Base-by-base conservation (phyloP, 352 stramenopile genomes). In the Phytophthora sojae region DNA sequence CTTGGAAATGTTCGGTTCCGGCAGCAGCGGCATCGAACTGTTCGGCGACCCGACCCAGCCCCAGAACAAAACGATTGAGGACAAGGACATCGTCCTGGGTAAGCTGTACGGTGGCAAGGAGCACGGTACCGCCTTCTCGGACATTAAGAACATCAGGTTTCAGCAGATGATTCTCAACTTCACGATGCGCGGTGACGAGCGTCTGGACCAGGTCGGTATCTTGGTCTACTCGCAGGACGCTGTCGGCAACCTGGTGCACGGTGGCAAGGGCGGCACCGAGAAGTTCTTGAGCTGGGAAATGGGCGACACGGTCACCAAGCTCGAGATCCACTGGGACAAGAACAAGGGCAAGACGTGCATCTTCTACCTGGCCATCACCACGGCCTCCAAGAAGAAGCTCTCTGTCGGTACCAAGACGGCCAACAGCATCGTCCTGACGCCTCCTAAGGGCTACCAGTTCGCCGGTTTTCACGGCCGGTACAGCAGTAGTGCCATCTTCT, bases 311-410 rank as follows among this genome's bases (percentile, higher is more conserved):
- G 69, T 79, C 6, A 52, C 25, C 6, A 19, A 39, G 1, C n/a
- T 79, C 0, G 72, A 79, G 61, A 51, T 79, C 0, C 53, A 76
- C 37, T 79, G 72, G 72, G 58, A 66, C 19, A 73, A 76, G 50
- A 54, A 76, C 23, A 69, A 72, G 17, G 49, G 58, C 11, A 65
- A 74, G 25, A 76, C 67, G 19, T 59, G 56, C 23, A 76, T 79
- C 23, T 79, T 76, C 52, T 76, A 76, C 54, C 11, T 79, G 0
- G 51, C 52, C 19, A 54, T 76, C 21, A 73, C 32, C 0, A 54
- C 59, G 4, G 57, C 39, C 6, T 50, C 25, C 2, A 52, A 54
- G 6, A 65, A 76, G 35, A 50, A 29, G 0, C 15, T 79, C 8
- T 55, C 67, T 12, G 64, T 60, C 12, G 72, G 72, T 51, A 70